phyloP scores from a whole-genome alignment of 371 early-diverging fungal species.

The Actinomortierella wolfii region DNA sequence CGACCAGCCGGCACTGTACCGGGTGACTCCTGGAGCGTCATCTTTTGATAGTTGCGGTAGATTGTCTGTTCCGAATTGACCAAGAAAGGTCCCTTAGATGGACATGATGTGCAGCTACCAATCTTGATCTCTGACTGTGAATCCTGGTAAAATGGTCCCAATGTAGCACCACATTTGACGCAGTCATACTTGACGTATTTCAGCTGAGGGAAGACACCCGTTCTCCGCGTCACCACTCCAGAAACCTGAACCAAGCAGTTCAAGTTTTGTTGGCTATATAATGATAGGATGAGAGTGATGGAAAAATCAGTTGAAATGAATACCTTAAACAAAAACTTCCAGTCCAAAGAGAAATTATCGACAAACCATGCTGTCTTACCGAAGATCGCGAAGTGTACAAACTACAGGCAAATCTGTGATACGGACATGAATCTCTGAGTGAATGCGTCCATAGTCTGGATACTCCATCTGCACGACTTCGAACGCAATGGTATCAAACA shows the following conservation, averaged over 20 bases:
- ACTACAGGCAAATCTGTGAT: constrained; percentile 90
- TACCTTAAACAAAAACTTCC: neutral
- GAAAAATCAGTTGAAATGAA: neutral
- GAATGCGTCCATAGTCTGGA: constrained; percentile 92
- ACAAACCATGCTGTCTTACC: constrained; percentile 49
- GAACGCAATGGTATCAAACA: constrained; percentile 94
- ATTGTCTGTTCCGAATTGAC: constrained; percentile 95
- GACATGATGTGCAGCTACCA: constrained; percentile 92
- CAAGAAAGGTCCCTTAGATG: constrained; percentile 91
- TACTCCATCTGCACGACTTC: constrained; percentile 89
- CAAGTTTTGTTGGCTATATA: constrained; percentile 79
- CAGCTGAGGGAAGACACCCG: constrained; percentile 96
- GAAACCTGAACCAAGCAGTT: constrained; percentile 93
- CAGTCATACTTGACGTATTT: constrained; percentile 98
- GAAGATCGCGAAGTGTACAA: constrained; percentile 89
- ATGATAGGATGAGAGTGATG: neutral
- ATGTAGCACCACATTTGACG: constrained; percentile 90
- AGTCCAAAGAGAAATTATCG: too few species aligned
- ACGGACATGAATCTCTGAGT: constrained; percentile 95
- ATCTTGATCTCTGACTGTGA: constrained; percentile 84
- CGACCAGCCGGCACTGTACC: constrained; percentile 98
- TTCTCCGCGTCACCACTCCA: constrained; percentile 97
- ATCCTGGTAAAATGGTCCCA: constrained; percentile 98
- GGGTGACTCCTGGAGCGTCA: constrained; percentile 98
- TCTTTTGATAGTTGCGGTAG: constrained; percentile 98